These are phyloP conservation scores for Fraxinus albicans DNA, from an alignment of 305 asterid genomes.

Conservation along the genomic window DNA sequence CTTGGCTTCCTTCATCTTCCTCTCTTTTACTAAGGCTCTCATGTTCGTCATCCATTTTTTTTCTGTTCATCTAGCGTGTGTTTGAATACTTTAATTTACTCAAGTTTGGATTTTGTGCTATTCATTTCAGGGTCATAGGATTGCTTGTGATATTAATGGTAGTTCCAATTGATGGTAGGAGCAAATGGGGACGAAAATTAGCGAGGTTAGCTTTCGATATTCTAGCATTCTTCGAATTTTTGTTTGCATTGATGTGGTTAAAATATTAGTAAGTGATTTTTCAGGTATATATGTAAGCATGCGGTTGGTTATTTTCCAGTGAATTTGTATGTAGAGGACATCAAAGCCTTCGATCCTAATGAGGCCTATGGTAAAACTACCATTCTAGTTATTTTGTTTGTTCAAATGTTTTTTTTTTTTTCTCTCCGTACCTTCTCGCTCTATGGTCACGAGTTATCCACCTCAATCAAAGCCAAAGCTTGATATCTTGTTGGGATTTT, in stretches of 20 bases:
- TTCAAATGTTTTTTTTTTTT: neutral
- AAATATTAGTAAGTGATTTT: constrained; percentile 17
- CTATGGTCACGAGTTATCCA: neutral
- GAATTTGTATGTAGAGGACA: constrained; percentile 79
- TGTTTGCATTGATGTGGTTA: constrained; percentile 15
- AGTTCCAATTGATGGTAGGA: constrained; percentile 71
- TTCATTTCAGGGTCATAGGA: constrained; percentile 62
- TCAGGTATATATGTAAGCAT: constrained; percentile 91
- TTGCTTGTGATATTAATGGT: constrained; percentile 57
- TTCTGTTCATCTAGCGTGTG: neutral
- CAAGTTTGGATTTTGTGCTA: constrained; percentile 12
- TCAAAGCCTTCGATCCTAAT: constrained; percentile 90
- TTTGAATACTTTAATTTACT: neutral
- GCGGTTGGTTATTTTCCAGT: constrained; percentile 93
- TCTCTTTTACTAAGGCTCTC: constrained; percentile 59
- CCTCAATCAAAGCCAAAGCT: neutral
- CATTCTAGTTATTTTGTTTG: constrained; percentile 9
- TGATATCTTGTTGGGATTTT: neutral
- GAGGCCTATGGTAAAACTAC: constrained; percentile 76
- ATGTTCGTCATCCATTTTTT: constrained; percentile 40
- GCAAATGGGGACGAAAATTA: constrained; percentile 62
- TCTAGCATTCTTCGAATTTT: neutral
- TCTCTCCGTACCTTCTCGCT: neutral
- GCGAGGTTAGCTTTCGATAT: constrained; percentile 45
- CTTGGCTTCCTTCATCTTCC: constrained; percentile 55